Conservation (phyloP, 2,329 filamentous ascomycete species). For the Massarina eburnea region DNA sequence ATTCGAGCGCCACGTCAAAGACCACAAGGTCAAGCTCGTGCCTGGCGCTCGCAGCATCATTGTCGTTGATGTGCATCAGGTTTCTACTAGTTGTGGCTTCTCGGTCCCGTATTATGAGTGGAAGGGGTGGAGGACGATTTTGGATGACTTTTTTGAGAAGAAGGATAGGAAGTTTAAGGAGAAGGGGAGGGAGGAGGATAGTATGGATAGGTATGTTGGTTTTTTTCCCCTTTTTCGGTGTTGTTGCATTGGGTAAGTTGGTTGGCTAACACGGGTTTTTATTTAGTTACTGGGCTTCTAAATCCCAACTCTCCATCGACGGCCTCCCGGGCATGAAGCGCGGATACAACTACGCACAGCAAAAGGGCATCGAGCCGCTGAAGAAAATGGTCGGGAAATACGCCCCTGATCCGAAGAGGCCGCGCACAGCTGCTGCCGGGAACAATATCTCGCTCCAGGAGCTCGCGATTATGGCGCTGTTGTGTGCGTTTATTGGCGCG, state of each 20-base stretch:
- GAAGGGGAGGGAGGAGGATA: conserved; percentile 43
- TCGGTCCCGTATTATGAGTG: conserved; percentile 50
- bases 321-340: conserved; percentile 48
- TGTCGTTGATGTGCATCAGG: conserved; percentile 47
- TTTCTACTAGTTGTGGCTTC: conserved; percentile 47
- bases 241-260: no score
- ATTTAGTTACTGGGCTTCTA: conserved; percentile 48
- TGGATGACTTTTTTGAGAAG: conserved; percentile 47
- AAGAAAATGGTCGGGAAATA: conserved; percentile 47
- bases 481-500: conserved; percentile 35
- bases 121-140: conserved; percentile 40
- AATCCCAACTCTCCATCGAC: conserved; percentile 47
- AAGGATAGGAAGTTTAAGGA: conserved; percentile 37
- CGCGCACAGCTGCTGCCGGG: conserved; percentile 13
- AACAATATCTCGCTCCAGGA: conserved; percentile 14
- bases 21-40: conserved; percentile 38
- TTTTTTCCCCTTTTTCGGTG: neutral
- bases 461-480: conserved; percentile 27
- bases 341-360: conserved; percentile 40
- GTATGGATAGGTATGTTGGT: conserved; percentile 40
- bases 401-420: conserved; percentile 21
- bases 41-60: conserved; percentile 46
- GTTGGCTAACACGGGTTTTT: conserved; percentile 9
- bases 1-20: conserved; percentile 37
- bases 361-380: conserved; percentile 42